A percentile compares a stretch with the other conserved stretches of the same genome.
Conservation (phyloP, 2,329 filamentous ascomycete genomes). For the Aspergillus intermedius region DNA sequence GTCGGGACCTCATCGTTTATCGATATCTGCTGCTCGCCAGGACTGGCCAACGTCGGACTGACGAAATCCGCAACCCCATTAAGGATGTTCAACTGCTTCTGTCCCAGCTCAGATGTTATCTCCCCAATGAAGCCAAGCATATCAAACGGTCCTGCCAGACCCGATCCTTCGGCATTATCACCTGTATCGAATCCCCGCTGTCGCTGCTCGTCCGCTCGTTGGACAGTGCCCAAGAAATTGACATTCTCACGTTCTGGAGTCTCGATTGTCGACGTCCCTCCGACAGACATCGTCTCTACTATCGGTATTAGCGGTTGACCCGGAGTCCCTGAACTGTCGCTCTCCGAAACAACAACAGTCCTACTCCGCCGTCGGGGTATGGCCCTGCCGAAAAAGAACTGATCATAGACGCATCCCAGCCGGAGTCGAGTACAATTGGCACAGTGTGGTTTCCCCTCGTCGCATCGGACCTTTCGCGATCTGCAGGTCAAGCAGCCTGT, state of each 20-base stretch:
- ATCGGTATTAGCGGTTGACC: not conserved
- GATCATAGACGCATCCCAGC: conserved; percentile 24
- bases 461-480: conserved; percentile 31
- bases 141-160: conserved; percentile 21
- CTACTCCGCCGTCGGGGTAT: conserved; percentile 2
- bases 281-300: not conserved
- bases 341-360: not conserved
- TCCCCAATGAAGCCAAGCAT: conserved; percentile 33
- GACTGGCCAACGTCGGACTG: conserved; percentile 2
- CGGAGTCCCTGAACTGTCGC: not conserved
- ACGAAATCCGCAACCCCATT: conserved; percentile 14
- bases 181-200: not conserved
- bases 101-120: conserved; percentile 29
- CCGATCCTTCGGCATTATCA: conserved; percentile 8
- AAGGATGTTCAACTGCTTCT: conserved; percentile 27
- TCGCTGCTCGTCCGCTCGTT: conserved; percentile 20
- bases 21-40: not conserved
- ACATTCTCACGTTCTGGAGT: conserved; percentile 12
- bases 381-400: not conserved
- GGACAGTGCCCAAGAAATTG: conserved; percentile 24
- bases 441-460: conserved; percentile 29
- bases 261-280: not conserved
- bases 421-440: conserved; percentile 28
- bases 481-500: conserved; percentile 32
- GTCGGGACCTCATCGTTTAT: not conserved